A percentile compares a stretch with the other conserved stretches of the same genome.
These are phyloP conservation scores for Pseudogymnoascus sp. DNA, from an alignment of 2,329 filamentous ascomycete species.

Conservation along the genomic window DNA sequence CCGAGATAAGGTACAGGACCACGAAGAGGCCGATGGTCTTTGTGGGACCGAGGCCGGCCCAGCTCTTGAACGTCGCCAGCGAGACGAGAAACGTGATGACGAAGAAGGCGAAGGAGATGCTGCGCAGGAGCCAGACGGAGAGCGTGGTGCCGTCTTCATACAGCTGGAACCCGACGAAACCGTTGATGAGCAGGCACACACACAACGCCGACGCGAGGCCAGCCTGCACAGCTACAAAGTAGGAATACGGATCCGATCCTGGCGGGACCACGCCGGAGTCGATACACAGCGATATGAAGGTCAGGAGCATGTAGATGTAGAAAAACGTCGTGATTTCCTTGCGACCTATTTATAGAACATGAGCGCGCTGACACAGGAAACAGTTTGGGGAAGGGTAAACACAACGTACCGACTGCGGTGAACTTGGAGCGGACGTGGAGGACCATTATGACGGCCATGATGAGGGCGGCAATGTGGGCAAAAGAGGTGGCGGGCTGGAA, in stretches of 20 bases:
- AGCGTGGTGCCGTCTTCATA: constrained; percentile 94
- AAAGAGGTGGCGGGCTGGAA: constrained; percentile 88
- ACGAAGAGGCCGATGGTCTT: constrained; percentile 87
- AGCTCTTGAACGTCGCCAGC: constrained; percentile 84
- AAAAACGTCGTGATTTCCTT: constrained; percentile 81
- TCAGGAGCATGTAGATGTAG: constrained; percentile 89
- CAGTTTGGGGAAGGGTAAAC: background rate
- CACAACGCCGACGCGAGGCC: constrained; percentile 79
- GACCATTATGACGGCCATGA: constrained; percentile 96
- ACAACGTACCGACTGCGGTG: constrained; percentile 76
- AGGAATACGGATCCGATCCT: constrained; percentile 70
- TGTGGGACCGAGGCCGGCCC: constrained; percentile 74
- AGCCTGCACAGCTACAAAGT: constrained; percentile 82
- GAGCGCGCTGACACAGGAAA: background rate
- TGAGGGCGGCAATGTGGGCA: constrained; percentile 81
- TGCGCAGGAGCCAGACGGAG: constrained; percentile 84
- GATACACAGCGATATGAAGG: constrained; percentile 78
- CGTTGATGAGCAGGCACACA: constrained; percentile 87
- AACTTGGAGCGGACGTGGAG: constrained; percentile 96
- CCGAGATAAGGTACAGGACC: constrained; percentile 85
- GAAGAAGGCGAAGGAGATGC: constrained; percentile 73
- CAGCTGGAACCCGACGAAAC: constrained; percentile 95
- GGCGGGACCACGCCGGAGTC: constrained; percentile 89
- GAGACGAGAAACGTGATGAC: constrained; percentile 78
- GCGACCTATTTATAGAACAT: constrained; percentile 36